Conservation (phyloP, 2,329 filamentous ascomycete genomes). For the Penicillium sp. region DNA sequence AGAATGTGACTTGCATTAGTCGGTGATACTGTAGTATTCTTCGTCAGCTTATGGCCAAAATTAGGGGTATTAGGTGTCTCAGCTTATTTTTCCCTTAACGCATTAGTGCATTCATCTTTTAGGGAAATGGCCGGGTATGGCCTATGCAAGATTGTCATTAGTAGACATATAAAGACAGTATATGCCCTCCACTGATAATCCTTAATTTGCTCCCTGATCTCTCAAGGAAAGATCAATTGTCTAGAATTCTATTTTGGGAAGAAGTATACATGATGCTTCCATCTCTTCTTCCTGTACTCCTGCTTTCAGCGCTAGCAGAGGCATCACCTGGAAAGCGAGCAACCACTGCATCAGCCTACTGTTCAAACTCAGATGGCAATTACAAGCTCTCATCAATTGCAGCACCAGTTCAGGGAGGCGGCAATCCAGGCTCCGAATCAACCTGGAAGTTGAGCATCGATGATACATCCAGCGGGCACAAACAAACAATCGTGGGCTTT, state of each 20-base stretch:
- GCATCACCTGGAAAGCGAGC: constrained; percentile 20
- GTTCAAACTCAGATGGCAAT: constrained; percentile 28
- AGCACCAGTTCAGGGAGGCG: constrained; percentile 21
- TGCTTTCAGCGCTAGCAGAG: neutral
- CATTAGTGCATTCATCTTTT: neutral
- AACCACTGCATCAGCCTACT: constrained; percentile 25
- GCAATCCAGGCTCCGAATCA: constrained; percentile 22
- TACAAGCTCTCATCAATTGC: constrained; percentile 26
- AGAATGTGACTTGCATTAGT: neutral
- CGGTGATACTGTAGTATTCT: neutral
- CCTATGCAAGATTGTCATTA: neutral
- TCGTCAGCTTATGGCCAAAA: neutral
- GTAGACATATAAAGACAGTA: neutral
- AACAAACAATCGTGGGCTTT: constrained; percentile 36
- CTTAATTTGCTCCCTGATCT: too few relatives aligned
- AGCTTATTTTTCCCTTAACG: neutral
- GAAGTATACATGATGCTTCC: neutral
- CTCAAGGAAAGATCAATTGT: neutral
- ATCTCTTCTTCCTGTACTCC: neutral
- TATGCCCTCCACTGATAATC: neutral
- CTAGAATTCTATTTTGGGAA: neutral
- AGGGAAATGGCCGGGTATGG: neutral
- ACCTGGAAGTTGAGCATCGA: constrained; percentile 30
- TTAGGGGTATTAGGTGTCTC: too few relatives aligned
- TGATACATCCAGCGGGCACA: constrained; percentile 28